Percentiles rank a stretch among this genome's conserved stretches.
phyloP scores from a whole-genome alignment of 2,329 filamentous ascomycete genomes.

The Alternaria panax region DNA sequence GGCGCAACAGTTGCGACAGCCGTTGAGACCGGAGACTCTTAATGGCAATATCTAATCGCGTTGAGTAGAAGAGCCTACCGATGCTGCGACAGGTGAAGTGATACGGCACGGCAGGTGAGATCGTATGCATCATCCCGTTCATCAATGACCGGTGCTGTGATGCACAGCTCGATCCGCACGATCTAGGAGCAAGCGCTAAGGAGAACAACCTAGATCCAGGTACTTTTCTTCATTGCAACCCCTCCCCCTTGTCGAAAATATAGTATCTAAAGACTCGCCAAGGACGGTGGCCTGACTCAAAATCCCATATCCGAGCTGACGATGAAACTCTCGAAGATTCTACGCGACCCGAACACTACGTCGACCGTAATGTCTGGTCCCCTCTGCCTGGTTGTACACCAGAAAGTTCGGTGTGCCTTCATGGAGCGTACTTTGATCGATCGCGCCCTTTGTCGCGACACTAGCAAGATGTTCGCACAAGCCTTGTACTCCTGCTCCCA shows the following conservation, averaged over 20 bases:
- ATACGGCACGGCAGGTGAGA: constrained; percentile 8
- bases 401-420: constrained; percentile 57
- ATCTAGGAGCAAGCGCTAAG: background rate
- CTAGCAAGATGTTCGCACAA: constrained; percentile 57
- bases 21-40: background rate
- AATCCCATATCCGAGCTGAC: background rate
- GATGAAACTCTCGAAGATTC: background rate
- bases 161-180: background rate
- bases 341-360: background rate
- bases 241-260: background rate
- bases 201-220: background rate
- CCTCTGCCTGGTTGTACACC: constrained; percentile 58
- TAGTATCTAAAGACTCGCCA: background rate
- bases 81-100: background rate
- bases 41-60: background rate
- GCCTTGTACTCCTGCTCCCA: constrained; percentile 47
- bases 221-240: background rate
- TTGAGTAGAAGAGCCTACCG: background rate
- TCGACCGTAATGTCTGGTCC: background rate
- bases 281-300: background rate
- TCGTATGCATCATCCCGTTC: background rate
- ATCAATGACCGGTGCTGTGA: background rate
- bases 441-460: constrained; percentile 49
- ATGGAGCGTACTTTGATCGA: constrained; percentile 46
- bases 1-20: background rate